A percentile compares a stretch with the other conserved stretches of the same genome.
Evolutionary conservation across 1,139 yeast species (phyloP).

Genomic region (Lodderomyces jiufengensis): DNA sequence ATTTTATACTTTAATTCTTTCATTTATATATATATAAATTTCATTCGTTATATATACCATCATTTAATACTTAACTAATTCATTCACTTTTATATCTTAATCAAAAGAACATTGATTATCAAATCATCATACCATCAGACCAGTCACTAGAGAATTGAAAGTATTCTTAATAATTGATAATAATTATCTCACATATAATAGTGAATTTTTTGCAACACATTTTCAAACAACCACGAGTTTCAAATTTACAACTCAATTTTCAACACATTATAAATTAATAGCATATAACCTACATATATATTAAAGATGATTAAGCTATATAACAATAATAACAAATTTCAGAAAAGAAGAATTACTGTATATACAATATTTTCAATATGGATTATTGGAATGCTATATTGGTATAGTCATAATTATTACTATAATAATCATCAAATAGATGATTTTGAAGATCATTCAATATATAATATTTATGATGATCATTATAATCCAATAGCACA

Average conservation of each 20-base stretch:
- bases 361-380: slow-evolving; percentile 3
- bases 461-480: slow-evolving; percentile 6
- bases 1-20: too few species aligned
- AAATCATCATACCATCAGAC: too few species aligned
- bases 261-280: too few species aligned
- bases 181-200: neutral
- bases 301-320: neutral
- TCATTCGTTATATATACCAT: too few species aligned
- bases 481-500: neutral
- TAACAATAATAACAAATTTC: neutral
- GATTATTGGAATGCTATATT: slow-evolving; percentile 1
- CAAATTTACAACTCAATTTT: too few species aligned
- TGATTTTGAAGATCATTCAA: slow-evolving; percentile 2
- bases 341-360: slow-evolving; percentile 1
- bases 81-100: too few species aligned
- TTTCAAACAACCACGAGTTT: too few species aligned
- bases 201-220: too few species aligned
- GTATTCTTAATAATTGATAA: neutral
- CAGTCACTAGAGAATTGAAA: too few species aligned
- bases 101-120: too few species aligned
- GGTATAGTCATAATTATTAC: slow-evolving; percentile 4
- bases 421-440: neutral
- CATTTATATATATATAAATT: too few species aligned
- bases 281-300: neutral
- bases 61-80: too few species aligned